Conservation (phyloP, 1,284 basidiomycete species). For the Cryptococcus depauperatus region DNA sequence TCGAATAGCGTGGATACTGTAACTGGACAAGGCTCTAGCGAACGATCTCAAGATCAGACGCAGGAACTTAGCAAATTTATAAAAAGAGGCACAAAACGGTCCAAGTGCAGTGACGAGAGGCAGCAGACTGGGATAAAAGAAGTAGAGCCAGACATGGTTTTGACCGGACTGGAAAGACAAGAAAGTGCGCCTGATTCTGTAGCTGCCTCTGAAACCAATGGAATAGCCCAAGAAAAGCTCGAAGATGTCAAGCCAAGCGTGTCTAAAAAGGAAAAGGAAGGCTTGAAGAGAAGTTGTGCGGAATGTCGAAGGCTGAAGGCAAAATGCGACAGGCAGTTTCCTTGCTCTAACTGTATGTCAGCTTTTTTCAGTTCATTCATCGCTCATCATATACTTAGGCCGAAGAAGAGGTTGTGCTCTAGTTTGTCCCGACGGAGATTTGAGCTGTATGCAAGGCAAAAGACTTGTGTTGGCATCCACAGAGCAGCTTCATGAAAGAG, state of each 20-base stretch:
- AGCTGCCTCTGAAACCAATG: neutral
- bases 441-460: constrained; percentile 43
- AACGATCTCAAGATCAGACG: too few relatives aligned
- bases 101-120: neutral
- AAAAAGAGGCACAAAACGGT: neutral
- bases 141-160: constrained; percentile 28
- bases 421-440: constrained; percentile 39
- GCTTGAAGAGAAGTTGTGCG: constrained; percentile 33
- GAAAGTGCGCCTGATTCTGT: constrained; percentile 7
- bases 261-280: constrained; percentile 14
- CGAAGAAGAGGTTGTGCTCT: constrained; percentile 37
- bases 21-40: too few relatives aligned
- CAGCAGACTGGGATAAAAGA: constrained; percentile 13
- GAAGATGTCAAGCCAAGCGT: constrained; percentile 4
- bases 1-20: too few relatives aligned
- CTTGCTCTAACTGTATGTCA: constrained; percentile 40
- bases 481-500: constrained; percentile 39
- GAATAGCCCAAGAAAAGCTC: constrained; percentile 11
- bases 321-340: constrained; percentile 40
- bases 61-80: too few relatives aligned
- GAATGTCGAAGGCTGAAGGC: constrained; percentile 40
- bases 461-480: constrained; percentile 39
- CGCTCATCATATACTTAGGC: constrained; percentile 18
- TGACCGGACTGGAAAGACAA: constrained; percentile 22
- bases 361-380: neutral